phyloP scores from a whole-genome alignment of 108 stramenopile genomes.

The Cyclostephanos tholiformis region DNA sequence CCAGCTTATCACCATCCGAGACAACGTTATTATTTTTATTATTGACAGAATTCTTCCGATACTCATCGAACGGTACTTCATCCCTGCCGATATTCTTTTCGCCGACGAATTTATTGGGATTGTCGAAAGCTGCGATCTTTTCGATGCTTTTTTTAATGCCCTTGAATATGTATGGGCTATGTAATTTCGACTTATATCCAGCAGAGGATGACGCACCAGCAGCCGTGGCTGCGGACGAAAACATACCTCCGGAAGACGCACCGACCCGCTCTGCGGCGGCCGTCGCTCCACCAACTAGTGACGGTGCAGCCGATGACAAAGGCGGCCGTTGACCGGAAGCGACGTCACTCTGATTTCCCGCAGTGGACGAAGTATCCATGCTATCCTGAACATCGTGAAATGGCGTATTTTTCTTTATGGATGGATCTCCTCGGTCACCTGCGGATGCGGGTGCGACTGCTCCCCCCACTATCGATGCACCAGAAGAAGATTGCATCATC shows the following conservation, averaged over 20 bases:
- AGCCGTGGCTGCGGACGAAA: conserved; percentile 27
- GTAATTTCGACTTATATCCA: conserved; percentile 5
- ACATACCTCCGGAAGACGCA: conserved; percentile 27
- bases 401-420: conserved; percentile 17
- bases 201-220: conserved; percentile 6
- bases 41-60: conserved; percentile 7
- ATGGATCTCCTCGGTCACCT: conserved; percentile 2
- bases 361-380: conserved; percentile 17
- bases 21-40: not conserved
- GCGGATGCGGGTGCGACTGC: conserved; percentile 7
- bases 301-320: not conserved
- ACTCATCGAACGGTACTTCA: conserved; percentile 39
- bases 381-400: conserved; percentile 45
- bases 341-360: not conserved
- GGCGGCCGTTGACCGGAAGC: conserved; percentile 2
- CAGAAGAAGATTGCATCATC: not conserved
- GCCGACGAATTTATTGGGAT: conserved; percentile 13
- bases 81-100: conserved; percentile 14
- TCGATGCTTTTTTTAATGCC: conserved; percentile 48
- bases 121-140: conserved; percentile 30
- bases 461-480: not conserved
- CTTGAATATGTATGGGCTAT: conserved; percentile 37
- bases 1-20: conserved; percentile 12
- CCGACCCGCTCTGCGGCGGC: conserved; percentile 26
- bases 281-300: conserved; percentile 5